These are phyloP conservation scores for Crotalaria pallida DNA, from an alignment of 306 rosid genomes.

Conservation along the genomic window DNA sequence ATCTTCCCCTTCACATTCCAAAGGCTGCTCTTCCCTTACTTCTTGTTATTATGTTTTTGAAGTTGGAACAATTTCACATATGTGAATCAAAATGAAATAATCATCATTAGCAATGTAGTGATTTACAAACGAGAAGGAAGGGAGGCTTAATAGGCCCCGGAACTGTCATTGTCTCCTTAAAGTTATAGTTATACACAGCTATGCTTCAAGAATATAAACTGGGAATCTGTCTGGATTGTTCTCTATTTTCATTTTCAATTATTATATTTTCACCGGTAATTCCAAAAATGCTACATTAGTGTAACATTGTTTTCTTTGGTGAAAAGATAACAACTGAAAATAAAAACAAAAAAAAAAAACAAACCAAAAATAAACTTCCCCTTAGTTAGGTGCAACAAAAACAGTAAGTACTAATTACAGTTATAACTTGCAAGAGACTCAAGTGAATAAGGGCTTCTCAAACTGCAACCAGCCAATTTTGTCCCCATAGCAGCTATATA, in stretches of 20 bases:
- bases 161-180: slow-evolving; percentile 42
- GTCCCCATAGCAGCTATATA: slow-evolving; percentile 1
- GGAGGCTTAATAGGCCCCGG: slow-evolving; percentile 33
- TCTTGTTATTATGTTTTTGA: not conserved
- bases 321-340: not conserved
- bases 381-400: slow-evolving; percentile 7
- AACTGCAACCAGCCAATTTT: not conserved
- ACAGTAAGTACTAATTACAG: not conserved
- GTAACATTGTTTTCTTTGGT: not conserved
- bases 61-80: not conserved
- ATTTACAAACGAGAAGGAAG: slow-evolving; percentile 37
- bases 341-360: not conserved
- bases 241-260: not conserved
- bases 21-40: too few species aligned
- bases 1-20: too few species aligned
- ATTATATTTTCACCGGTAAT: not conserved
- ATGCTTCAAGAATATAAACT: slow-evolving; percentile 12
- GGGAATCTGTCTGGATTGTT: not conserved
- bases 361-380: not conserved
- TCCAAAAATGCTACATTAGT: not conserved
- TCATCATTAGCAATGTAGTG: slow-evolving; percentile 21
- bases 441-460: slow-evolving; percentile 25
- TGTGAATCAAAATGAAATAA: slow-evolving; percentile 10
- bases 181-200: slow-evolving; percentile 17
- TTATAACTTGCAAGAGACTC: slow-evolving; percentile 29